A percentile compares a stretch with the other conserved stretches of the same genome.
These are phyloP conservation scores for Phialocephala sp. DNA, from an alignment of 2,329 filamentous ascomycete genomes.

Conservation along the genomic window DNA sequence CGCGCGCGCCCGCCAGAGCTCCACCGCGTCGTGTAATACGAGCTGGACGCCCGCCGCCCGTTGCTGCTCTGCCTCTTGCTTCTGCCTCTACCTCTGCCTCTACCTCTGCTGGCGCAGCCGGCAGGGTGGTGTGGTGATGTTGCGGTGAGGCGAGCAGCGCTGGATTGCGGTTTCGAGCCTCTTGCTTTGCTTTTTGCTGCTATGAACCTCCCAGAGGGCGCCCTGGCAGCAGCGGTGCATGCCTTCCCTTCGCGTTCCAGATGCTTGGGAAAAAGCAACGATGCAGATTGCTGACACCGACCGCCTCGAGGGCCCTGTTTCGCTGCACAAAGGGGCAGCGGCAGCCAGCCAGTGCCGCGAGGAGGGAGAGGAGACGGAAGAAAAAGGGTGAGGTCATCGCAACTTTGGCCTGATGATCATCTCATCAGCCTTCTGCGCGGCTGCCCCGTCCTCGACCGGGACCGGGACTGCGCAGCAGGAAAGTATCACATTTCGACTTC, in stretches of 20 bases:
- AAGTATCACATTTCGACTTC: constrained; percentile 4
- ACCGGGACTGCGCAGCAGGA: neutral
- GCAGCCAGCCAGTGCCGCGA: constrained; percentile 6
- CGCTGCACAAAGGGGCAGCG: constrained; percentile 19
- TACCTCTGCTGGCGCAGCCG: constrained; percentile 2
- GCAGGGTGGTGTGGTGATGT: neutral
- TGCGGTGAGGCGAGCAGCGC: constrained; percentile 22
- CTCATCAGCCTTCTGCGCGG: constrained; percentile 9
- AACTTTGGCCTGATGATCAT: constrained; percentile 18
- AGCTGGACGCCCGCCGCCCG: no score
- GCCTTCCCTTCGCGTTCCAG: constrained; percentile 25
- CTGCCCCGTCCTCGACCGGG: neutral
- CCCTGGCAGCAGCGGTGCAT: constrained; percentile 20
- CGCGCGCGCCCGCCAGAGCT: no score
- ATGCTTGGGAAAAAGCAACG: constrained; percentile 34
- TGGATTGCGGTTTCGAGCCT: constrained; percentile 27
- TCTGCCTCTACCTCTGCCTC: neutral
- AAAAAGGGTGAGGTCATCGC: constrained; percentile 22
- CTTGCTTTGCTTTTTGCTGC: constrained; percentile 27
- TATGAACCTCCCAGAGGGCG: neutral
- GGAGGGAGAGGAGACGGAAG: neutral
- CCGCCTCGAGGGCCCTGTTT: neutral
- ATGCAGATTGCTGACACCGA: constrained; percentile 13
- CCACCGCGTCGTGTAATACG: no score
- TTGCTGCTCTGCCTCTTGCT: no score